Base-by-base conservation (phyloP, 1,284 basidiomycete genomes). In the Fomes fomentarius region DNA sequence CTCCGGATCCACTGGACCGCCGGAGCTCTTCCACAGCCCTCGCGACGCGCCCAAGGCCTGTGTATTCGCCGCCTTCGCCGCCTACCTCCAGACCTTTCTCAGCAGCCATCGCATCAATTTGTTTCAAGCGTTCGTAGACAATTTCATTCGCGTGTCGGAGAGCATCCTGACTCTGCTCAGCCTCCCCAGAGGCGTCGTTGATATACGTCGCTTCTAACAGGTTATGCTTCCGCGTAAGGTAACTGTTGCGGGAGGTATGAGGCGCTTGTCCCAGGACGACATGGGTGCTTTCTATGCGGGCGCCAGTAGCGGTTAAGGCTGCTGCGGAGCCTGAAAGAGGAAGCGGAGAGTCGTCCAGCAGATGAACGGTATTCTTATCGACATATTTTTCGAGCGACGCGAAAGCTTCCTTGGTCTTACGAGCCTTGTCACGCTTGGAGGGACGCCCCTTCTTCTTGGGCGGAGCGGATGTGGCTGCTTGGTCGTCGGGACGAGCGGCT, bases 371-470 rank as follows among this genome's bases (percentile, higher is more conserved):
- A 44, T 66, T 76, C 46, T 75, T 74, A 49, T 78, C 75, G 42
- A 86, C 65, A 79, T 81, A 82, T 42, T 71, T 73, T 26, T 83
- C 81, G 54, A 90, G 68, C 8, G 72, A 70, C 3, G 70, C 71
- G 1, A 86, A 63, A 0, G 82, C 79, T 2, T 77, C 72, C 59
- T 79, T 80, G 5, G 80, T 77, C 66, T 77, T 83, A 61, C 78
- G 80, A 10, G 70, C 70, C 63, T 79, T 83, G 45, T 87, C 86
- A 5, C 81, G 76, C 62, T 77, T 85, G 7, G 85, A 80, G 0
- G 86, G 87, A 0, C 89, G 78, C 4, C 89, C 89, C 65, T 79
- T 85, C 66, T 86, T 84, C 68, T 81, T 85, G 15, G 71, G 65
- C 19, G 58, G 44, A 43, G 63, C 57, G 38, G 26, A 15, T 19